Evolutionary conservation across 352 stramenopile genomes (phyloP), one percentile per base, ranked within the genome.

Genomic region (Pythium brassicae): DNA sequence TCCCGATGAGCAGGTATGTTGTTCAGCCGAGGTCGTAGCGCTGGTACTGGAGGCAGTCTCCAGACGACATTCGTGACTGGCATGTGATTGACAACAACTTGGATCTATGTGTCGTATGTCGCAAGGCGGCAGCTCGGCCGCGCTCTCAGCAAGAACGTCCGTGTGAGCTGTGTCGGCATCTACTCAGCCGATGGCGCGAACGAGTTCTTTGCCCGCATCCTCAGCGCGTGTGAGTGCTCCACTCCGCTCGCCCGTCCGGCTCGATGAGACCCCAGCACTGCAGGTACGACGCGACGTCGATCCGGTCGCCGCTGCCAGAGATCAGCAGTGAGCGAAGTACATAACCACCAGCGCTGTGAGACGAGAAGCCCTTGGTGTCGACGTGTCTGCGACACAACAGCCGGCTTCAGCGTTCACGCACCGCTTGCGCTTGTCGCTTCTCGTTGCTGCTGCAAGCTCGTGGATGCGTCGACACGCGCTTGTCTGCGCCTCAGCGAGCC

Each of bases 121-220:
- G 23, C 19, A 39, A 98, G 96, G 62, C 66, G 92, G 25, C 92
- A 89, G 55, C 61, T 99, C 0, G 95, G 95, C 0, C 95, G 91
- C 56, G 78, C 89, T 1, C 42, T 99, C 11, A 86, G 89, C 20
- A 99, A 98, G 61, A 88, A 66, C 14, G 90, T 98, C 19, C 95
- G 97, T 40, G 83, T 98, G 26, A 97, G 89, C 57, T 97, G 95
- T 39, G 80, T 98, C 17, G 96, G 92, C 12, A 74, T 99, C 3
- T 97, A 98, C 76, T 97, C 89, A 37, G 76, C 94, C 17, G 92
- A 98, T 50, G 96, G 96, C n/a, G 96, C 93, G 2, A 85, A 97
- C 58, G 89, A 97, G 12, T 60, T 94, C n/a, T 95, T 76, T 51
- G 63, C 71, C 23, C 53, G 81, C 12, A 71, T 87, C 27, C 25